Conservation (phyloP, 73 alveolate species). For the Tetrahymena borealis region DNA sequence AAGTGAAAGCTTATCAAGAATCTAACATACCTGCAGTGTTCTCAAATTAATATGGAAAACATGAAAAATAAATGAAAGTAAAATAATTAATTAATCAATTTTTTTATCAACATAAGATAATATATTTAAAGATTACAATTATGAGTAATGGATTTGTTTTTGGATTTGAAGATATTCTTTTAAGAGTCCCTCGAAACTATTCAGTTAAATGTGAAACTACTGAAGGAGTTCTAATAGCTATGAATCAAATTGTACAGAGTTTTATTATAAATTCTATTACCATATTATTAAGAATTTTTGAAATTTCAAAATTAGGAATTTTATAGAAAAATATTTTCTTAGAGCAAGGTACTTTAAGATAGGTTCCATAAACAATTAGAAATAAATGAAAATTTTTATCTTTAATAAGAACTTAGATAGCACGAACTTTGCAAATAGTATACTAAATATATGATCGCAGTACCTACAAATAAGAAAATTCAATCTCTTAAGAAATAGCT, state of each 20-base stretch:
- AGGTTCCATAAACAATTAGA: neutral
- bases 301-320: neutral
- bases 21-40: neutral
- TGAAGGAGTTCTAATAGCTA: neutral
- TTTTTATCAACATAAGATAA: neutral
- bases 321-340: neutral
- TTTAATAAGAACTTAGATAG: neutral
- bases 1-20: neutral
- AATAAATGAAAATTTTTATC: neutral
- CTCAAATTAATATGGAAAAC: neutral
- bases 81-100: neutral
- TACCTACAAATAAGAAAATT: neutral
- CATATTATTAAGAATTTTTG: no score
- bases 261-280: no score
- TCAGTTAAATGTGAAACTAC: neutral
- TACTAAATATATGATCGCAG: neutral
- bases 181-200: neutral
- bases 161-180: neutral
- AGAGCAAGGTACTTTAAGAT: neutral
- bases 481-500: neutral
- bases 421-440: neutral
- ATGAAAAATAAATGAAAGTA: neutral
- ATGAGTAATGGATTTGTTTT: neutral
- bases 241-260: neutral
- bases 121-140: neutral